Base-by-base conservation (phyloP, 305 asterid species). In the Fraxinus xanthoxyloides region DNA sequence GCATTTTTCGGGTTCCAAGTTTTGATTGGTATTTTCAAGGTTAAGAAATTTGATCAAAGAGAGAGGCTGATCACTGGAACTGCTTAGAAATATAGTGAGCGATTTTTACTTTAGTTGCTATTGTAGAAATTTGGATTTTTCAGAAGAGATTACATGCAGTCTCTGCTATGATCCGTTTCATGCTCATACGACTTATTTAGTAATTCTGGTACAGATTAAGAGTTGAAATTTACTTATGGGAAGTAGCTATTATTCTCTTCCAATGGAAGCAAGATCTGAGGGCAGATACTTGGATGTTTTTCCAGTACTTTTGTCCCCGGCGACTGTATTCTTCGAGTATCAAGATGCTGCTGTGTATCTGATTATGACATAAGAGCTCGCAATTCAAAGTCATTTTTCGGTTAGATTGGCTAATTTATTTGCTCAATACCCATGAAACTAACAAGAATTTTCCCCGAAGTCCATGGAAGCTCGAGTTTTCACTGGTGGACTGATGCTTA, bases 11-110 rank as follows among this genome's bases (percentile, higher is more conserved):
- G 97, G 87, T 87, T 94, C 75, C 97, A 92, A 90, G 93, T 94
- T 65, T 89, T 96, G 83, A 75, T 94, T 7, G 98, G 97, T 84
- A 65, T 93, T 31, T 63, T 94, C 82, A 94, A 91, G 85, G 97
- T 96, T 61, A 91, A 92, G 89, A 93, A 86, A 87, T 86, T 96
- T 3, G 99, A 96, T 80, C 94, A 94, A 88, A 85, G 92, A 85
- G 99, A 96, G 77, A 88, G 84, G 84, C 88, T 96, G 84, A 87
- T 96, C 84, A 96, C 98, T 3, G 99, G 99, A 86, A 96, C 98
- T 65, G 99, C 99, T 76, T 96, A 86, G 89, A 72, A 21, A 81
- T 40, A 56, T 31, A 90, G 94, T 92, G 73, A 77, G 88, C 80
- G 15, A 56, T 43, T 7, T 69, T 72, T 34, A 36, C 63, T 30